Evolutionary conservation across 2,329 filamentous ascomycete species (phyloP).

Genomic region (Calonectria henricotiae): DNA sequence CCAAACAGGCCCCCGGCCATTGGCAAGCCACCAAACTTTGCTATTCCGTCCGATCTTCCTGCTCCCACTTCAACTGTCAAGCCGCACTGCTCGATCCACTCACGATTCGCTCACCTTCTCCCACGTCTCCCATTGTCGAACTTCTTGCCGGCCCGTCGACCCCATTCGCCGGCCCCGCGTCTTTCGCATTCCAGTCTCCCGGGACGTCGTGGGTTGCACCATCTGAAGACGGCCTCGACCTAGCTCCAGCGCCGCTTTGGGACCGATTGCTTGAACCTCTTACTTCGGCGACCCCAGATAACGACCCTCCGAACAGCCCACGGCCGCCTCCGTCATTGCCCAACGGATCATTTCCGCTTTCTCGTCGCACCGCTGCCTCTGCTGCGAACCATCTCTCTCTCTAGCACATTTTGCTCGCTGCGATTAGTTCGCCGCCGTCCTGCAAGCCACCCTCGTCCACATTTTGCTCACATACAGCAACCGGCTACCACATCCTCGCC

Average conservation of each 20-base stretch:
- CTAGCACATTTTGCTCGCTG: conserved; percentile 22
- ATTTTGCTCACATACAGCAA: conserved; percentile 35
- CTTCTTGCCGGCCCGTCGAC: conserved; percentile 34
- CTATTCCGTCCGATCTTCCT: conserved; percentile 35
- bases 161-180: conserved; percentile 45
- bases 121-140: conserved; percentile 16
- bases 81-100: conserved; percentile 41
- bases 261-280: conserved; percentile 43
- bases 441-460: conserved; percentile 44
- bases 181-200: conserved; percentile 51
- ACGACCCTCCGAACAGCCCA: conserved; percentile 13
- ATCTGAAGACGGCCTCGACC: conserved; percentile 42
- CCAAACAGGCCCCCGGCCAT: conserved; percentile 47
- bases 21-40: conserved; percentile 50
- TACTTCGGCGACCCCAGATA: conserved; percentile 41
- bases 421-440: conserved; percentile 37
- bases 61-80: conserved; percentile 42
- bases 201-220: conserved; percentile 41
- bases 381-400: conserved; percentile 35
- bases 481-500: conserved; percentile 30
- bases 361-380: conserved; percentile 16
- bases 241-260: conserved; percentile 46
- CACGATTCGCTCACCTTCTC: conserved; percentile 42
- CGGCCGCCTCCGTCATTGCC: conserved; percentile 33
- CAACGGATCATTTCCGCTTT: conserved; percentile 42